Percentiles rank a stretch among this genome's conserved stretches.
phyloP scores from a whole-genome alignment of 441 rosid species.

The Eutrema salsugineum region DNA sequence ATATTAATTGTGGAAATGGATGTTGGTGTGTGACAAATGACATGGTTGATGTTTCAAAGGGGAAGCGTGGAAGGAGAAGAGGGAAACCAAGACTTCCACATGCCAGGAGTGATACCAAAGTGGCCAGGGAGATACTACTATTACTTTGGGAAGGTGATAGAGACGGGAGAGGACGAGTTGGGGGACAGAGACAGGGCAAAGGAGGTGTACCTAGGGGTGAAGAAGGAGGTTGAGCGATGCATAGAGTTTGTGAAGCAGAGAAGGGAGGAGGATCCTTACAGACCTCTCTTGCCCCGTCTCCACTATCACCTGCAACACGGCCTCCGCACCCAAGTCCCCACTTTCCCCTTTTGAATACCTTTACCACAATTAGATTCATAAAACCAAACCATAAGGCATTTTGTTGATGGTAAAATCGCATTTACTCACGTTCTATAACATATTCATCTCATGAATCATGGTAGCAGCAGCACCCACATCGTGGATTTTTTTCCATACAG shows the following conservation, averaged over 20 bases:
- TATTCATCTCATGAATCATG: constrained; percentile 8
- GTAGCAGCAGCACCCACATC: background rate
- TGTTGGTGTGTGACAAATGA: background rate
- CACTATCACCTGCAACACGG: constrained; percentile 59
- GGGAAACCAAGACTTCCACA: constrained; percentile 61
- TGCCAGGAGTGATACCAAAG: constrained; percentile 69
- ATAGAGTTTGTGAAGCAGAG: constrained; percentile 58
- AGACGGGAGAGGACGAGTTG: constrained; percentile 53
- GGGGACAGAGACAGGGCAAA: constrained; percentile 55
- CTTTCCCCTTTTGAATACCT: constrained; percentile 35
- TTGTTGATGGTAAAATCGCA: background rate
- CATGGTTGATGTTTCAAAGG: constrained; percentile 35
- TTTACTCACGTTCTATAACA: background rate
- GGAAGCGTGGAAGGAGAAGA: constrained; percentile 55
- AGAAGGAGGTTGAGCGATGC: constrained; percentile 70
- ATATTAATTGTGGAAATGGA: background rate
- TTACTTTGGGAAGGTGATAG: constrained; percentile 69
- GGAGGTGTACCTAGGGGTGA: constrained; percentile 55
- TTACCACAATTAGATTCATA: background rate
- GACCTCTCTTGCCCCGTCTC: constrained; percentile 59
- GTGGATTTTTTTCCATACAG: background rate
- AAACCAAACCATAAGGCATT: background rate
- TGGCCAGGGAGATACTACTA: constrained; percentile 79
- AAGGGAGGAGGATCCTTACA: constrained; percentile 71
- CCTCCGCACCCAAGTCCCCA: constrained; percentile 54